Evolutionary conservation across 495 filamentous ascomycete species (phyloP).

Genomic region (Penicillium goetzii): DNA sequence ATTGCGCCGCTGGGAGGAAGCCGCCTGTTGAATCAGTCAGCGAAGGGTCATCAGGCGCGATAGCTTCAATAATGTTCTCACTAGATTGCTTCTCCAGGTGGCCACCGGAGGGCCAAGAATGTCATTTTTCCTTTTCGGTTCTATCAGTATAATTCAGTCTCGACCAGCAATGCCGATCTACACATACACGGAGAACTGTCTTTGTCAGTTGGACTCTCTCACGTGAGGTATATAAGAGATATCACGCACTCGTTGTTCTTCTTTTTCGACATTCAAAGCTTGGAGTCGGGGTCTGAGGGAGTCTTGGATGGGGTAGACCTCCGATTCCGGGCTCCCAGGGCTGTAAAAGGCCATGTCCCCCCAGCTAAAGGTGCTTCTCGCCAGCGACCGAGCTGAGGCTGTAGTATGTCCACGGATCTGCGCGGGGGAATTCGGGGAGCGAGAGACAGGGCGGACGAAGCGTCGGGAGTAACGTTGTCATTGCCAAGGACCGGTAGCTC

Average conservation of each 20-base stretch:
- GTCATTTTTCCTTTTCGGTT: slow-evolving; percentile 35
- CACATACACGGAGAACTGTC: slow-evolving; percentile 31
- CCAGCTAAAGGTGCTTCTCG: slow-evolving; percentile 14
- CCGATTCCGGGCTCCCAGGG: slow-evolving; percentile 13
- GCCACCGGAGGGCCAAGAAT: slow-evolving; percentile 36
- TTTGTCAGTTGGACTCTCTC: slow-evolving; percentile 23
- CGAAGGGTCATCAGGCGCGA: background rate
- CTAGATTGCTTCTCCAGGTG: slow-evolving; percentile 57
- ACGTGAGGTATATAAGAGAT: slow-evolving; percentile 18
- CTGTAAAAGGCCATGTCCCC: slow-evolving; percentile 29
- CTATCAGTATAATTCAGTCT: slow-evolving; percentile 13
- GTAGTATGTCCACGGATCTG: slow-evolving; percentile 12
- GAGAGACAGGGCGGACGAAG: background rate
- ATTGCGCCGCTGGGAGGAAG: slow-evolving; percentile 61
- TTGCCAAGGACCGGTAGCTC: slow-evolving; percentile 19
- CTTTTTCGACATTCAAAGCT: slow-evolving; percentile 42
- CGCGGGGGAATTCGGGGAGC: slow-evolving; percentile 5
- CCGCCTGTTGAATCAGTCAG: slow-evolving; percentile 41
- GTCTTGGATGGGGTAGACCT: background rate
- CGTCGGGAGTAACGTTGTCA: slow-evolving; percentile 23
- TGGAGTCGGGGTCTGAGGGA: slow-evolving; percentile 22
- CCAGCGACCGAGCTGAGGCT: slow-evolving; percentile 8
- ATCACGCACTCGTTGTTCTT: slow-evolving; percentile 40
- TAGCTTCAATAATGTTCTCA: slow-evolving; percentile 28
- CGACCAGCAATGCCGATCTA: background rate